Percentiles rank a stretch among this genome's conserved stretches.
Evolutionary conservation across 225 moss, liverwort and hornwort genomes (phyloP).

Genomic region (Physcomitrium patens): DNA sequence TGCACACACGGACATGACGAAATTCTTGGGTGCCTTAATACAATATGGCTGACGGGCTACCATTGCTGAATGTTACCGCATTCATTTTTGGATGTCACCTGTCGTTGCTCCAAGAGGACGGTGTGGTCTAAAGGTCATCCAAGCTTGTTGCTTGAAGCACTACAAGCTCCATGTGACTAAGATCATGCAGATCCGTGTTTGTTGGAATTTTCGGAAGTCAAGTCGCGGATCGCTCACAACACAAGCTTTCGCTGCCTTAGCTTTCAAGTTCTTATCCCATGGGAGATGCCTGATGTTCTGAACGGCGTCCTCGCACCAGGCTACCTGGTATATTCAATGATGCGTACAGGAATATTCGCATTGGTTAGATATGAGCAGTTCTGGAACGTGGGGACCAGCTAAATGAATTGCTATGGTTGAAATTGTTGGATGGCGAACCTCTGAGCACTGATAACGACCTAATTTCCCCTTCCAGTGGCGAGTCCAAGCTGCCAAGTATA

Average conservation of each 20-base stretch:
- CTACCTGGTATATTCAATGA: constrained; percentile 2
- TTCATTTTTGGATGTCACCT: not conserved
- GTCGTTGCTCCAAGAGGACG: not conserved
- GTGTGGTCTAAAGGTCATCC: not conserved
- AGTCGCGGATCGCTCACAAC: constrained; percentile 20
- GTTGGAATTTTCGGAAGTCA: constrained; percentile 1
- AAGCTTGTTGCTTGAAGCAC: not conserved
- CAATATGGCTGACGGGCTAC: constrained; percentile 40
- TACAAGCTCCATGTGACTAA: not conserved
- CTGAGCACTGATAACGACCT: not conserved
- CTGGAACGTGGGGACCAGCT: constrained; percentile 32
- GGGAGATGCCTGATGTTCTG: not conserved
- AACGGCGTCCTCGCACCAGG: not conserved
- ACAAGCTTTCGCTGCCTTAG: not conserved
- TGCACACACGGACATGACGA: constrained; percentile 52
- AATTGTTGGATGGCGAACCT: constrained; percentile 2
- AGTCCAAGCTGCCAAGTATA: too few relatives aligned
- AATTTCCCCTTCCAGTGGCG: not conserved
- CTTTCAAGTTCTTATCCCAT: constrained; percentile 2
- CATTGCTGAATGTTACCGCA: not conserved
- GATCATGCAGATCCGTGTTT: not conserved
- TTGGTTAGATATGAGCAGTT: constrained; percentile 10
- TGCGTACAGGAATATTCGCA: constrained; percentile 5
- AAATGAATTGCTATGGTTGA: constrained; percentile 12
- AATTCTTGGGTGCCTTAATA: constrained; percentile 62